Base-by-base conservation (phyloP, 495 filamentous ascomycete genomes). In the Podospora pseudoanserina region DNA sequence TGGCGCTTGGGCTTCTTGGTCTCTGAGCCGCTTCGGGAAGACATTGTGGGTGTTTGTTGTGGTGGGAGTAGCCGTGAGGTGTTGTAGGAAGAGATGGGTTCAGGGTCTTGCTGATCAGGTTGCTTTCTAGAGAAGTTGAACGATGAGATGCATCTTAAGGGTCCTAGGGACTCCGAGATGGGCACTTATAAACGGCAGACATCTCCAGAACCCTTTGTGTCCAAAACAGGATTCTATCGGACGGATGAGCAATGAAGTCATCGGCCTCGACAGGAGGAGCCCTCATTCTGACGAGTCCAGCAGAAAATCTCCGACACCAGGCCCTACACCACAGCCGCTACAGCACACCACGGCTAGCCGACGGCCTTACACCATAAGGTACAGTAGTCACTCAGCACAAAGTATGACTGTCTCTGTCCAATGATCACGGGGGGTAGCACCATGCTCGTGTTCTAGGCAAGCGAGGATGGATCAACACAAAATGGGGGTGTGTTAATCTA, bases 21-120 rank as follows among this genome's bases (percentile, higher is more conserved):
- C 54, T 71, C 77, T 60, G 67, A 77, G 70, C 73, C 78, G 77
- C 63, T 81, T 65, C 39, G 77, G 74, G 67, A 80, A 56, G 72
- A 75, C 75, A 75, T 83, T 64, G 63, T 71, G 60, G 20, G 32
- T 60, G 30, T 32, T 32, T 32, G 60, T 44, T 71, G 61, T 68
- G 55, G 34, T 32, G 44, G 60, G 54, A 59, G 39, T 20, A 18
- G 20, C 9, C 26, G 62, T 57, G 15, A 27, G 20, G 32, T 30
- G 44, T 44, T 13, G 57, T 19, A 39, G 27, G 39, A 26, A 16
- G 28, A 44, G 16, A 32, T 34, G 23, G 30, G 34, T 53, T 55
- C 28, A 63, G 55, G 65, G 39, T 39, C 57, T 69, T 32, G 65
- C 18, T 66, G 19, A 61, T 60, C 15, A 54, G 57, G 16, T 30